phyloP scores from a whole-genome alignment of 345 rosid genomes.

The Syzygium grande region DNA sequence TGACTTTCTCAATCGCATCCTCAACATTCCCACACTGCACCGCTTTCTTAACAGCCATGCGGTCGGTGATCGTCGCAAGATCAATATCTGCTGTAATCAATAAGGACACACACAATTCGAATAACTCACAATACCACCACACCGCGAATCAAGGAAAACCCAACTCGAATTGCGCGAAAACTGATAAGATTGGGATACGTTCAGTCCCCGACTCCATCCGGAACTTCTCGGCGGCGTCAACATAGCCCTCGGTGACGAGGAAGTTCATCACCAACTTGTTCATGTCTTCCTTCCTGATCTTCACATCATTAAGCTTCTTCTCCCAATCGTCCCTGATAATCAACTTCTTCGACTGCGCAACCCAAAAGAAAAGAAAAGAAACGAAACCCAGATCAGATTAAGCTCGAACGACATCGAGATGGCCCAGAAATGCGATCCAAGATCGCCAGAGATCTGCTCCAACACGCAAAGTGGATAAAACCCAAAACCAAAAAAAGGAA shows the following conservation, averaged over 20 bases:
- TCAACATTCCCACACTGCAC: constrained; percentile 93
- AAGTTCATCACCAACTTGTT: constrained; percentile 96
- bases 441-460: background rate
- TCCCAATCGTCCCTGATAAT: constrained; percentile 76
- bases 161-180: background rate
- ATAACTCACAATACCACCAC: background rate
- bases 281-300: constrained; percentile 92
- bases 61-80: constrained; percentile 85
- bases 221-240: constrained; percentile 90
- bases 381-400: background rate
- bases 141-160: background rate
- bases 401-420: background rate
- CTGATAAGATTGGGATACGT: constrained; percentile 50
- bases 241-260: constrained; percentile 94
- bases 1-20: constrained; percentile 96
- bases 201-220: constrained; percentile 89
- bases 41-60: constrained; percentile 97
- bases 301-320: constrained; percentile 79
- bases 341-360: constrained; percentile 13
- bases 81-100: constrained; percentile 79
- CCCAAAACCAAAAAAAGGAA: background rate
- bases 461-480: background rate
- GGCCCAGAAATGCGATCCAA: background rate
- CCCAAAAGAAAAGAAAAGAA: background rate
- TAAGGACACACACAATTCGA: constrained; percentile 27